Conservation (phyloP, 202 grass and related monocot species). For the Setaria viridis region DNA sequence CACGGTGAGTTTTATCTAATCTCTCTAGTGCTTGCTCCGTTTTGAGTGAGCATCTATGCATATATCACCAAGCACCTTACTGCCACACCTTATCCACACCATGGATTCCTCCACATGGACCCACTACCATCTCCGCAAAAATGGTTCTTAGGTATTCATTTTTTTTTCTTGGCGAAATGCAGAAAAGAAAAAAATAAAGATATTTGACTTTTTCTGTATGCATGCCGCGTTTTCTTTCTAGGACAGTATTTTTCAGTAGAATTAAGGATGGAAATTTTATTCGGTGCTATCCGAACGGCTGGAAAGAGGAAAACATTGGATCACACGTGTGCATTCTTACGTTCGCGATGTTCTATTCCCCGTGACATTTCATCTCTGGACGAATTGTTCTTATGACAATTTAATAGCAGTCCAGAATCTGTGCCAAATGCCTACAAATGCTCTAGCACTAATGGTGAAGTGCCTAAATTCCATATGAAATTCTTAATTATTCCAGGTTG, state of each 20-base stretch:
- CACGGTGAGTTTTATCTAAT: slow-evolving; percentile 36
- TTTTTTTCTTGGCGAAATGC: not conserved
- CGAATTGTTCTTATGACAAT: slow-evolving; percentile 14
- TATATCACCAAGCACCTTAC: slow-evolving; percentile 32
- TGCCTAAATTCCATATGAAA: slow-evolving; percentile 36
- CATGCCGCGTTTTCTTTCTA: slow-evolving; percentile 4
- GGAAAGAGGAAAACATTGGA: slow-evolving; percentile 1
- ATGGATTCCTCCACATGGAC: slow-evolving; percentile 43
- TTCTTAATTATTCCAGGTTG: not conserved
- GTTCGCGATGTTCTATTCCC: slow-evolving; percentile 23
- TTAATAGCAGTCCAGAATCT: slow-evolving; percentile 44
- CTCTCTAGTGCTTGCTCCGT: slow-evolving; percentile 25
- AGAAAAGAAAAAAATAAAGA: not conserved
- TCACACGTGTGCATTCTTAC: slow-evolving; percentile 39
- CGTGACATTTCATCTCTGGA: not conserved
- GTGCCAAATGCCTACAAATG: slow-evolving; percentile 25
- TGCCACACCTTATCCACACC: slow-evolving; percentile 60
- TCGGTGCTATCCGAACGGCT: slow-evolving; percentile 28
- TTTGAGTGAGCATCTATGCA: slow-evolving; percentile 56
- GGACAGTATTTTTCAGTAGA: not conserved
- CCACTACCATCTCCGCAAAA: slow-evolving; percentile 12
- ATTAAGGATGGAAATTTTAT: slow-evolving; percentile 31
- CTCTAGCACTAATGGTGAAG: slow-evolving; percentile 20
- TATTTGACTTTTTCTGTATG: not conserved
- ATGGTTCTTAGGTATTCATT: slow-evolving; percentile 8